phyloP scores from a whole-genome alignment of 139 green algal genomes.

The Microglena sp. region DNA sequence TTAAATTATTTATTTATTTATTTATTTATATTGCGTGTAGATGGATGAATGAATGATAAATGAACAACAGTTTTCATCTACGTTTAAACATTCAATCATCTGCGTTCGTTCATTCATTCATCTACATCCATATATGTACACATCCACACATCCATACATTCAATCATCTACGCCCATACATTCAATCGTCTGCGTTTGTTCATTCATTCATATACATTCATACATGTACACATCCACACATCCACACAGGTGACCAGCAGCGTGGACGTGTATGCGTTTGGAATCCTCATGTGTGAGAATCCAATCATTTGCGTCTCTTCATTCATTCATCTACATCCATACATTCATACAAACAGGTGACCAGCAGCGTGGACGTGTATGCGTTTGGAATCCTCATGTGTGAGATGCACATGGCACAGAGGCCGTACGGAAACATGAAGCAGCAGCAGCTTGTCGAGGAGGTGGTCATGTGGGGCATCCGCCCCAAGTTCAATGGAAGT shows the following conservation, averaged over 20 bases:
- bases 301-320: neutral
- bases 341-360: conserved; percentile 16
- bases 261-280: neutral
- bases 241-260: neutral
- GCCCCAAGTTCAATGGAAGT: conserved; percentile 40
- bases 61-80: neutral
- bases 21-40: neutral
- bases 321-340: neutral
- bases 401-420: conserved; percentile 18
- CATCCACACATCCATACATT: neutral
- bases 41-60: neutral
- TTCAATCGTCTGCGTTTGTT: neutral
- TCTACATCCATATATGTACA: neutral
- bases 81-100: neutral
- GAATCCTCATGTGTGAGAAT: neutral
- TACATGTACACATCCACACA: neutral
- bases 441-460: conserved; percentile 38
- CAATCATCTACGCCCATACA: neutral
- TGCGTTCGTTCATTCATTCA: neutral
- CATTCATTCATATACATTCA: neutral
- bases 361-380: conserved; percentile 43
- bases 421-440: conserved; percentile 32
- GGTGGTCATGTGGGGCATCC: conserved; percentile 41
- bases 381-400: conserved; percentile 39
- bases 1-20: too few species aligned